Evolutionary conservation across 345 rosid genomes (phyloP), one percentile per base, ranked within the genome.

Genomic region (Limnanthes douglasii): DNA sequence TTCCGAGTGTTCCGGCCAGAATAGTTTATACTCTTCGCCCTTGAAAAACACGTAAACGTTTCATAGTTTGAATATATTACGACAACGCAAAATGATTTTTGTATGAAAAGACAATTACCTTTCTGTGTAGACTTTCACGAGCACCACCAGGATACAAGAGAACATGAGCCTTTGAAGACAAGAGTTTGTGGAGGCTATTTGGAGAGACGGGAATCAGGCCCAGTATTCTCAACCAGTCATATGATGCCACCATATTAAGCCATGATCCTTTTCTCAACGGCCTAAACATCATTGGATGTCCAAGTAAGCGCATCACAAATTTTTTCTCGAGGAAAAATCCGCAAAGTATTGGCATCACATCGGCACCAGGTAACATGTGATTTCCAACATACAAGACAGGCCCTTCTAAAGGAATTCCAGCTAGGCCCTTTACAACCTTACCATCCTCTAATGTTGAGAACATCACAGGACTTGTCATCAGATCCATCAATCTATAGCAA

Each of bases 381-480:
- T 85, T 73, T 14, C 96, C 93, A 22, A 85, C 86, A 9, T 58
- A 53, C 50, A 85, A 41, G 25, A 85, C 90, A 12, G 96, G 96
- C 37, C 90, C 96, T 25, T 85, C 75, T 2, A 66, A 61, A 21
- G 83, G 86, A 52, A 85, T 39, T 35, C 96, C 96, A 5, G 59
- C 75, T 21, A 85, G 76, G 33, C 96, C 75, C 46, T 29, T 71
- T 33, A 80, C 83, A 31, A 85, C 45, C 55, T 60, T 65, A 45
- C 96, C 93, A 52, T 72, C 64, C 50, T 61, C 73, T 11, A 63
- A 50, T 8, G 90, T 76, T 55, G 90, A 85, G 28, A 85, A 63
- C 68, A 76, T 66, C 50, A 76, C 86, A 15, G 93, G 72, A 21
- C 75, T 48, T 41, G 46, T 57, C 34, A 57, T 28, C 57, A 57